phyloP scores from a whole-genome alignment of 2,329 filamentous ascomycete genomes.

The Periconia digitata region DNA sequence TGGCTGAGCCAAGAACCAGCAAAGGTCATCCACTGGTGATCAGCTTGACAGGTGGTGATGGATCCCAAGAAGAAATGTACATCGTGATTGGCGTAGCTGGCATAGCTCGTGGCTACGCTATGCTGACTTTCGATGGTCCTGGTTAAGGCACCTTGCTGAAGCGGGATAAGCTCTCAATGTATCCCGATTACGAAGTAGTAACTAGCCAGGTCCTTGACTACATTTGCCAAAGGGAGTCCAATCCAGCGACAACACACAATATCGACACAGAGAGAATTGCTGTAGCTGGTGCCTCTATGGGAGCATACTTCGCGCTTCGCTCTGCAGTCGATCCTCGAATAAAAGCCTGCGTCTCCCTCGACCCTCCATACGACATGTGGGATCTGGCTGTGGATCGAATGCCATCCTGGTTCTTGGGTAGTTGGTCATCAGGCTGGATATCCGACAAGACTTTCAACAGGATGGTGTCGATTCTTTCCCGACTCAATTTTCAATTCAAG shows the following conservation, averaged over 20 bases:
- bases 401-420: conserved; percentile 5
- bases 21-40: conserved; percentile 5
- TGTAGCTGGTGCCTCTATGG: conserved; percentile 45
- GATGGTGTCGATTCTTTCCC: neutral
- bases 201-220: conserved; percentile 22
- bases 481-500: neutral
- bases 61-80: conserved; percentile 18
- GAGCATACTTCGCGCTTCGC: conserved; percentile 52
- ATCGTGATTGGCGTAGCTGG: conserved; percentile 46
- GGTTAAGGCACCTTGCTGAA: conserved; percentile 47
- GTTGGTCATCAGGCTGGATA: conserved; percentile 8
- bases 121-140: conserved; percentile 51
- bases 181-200: conserved; percentile 31
- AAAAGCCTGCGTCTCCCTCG: conserved; percentile 48
- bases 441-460: neutral
- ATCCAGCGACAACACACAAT: conserved; percentile 4
- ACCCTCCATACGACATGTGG: conserved; percentile 42
- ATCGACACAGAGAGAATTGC: conserved; percentile 45
- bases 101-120: conserved; percentile 43
- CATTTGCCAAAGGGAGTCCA: conserved; percentile 5
- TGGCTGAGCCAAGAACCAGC: neutral
- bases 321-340: conserved; percentile 46
- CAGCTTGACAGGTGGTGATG: conserved; percentile 8
- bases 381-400: conserved; percentile 17
- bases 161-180: conserved; percentile 12